Conservation (phyloP, 1,284 basidiomycete species). For the Mycosarcoma maydis region DNA sequence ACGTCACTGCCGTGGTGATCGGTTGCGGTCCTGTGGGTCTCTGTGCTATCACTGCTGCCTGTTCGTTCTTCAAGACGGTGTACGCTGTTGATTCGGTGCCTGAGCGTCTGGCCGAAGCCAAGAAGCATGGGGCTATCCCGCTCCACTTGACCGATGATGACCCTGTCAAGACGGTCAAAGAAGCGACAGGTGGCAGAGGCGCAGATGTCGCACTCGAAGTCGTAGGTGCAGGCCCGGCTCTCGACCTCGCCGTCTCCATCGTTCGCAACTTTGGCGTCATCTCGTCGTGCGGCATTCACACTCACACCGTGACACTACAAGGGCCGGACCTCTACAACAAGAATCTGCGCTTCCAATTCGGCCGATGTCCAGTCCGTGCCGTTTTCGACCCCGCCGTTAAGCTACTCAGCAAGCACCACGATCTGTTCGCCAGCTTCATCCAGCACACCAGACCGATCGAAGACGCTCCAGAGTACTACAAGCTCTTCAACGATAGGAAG, state of each 20-base stretch:
- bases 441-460: conserved; percentile 58
- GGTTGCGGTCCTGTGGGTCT: conserved; percentile 70
- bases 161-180: conserved; percentile 40
- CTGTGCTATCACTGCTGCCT: conserved; percentile 68
- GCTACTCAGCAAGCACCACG: conserved; percentile 52
- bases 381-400: conserved; percentile 59
- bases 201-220: conserved; percentile 73
- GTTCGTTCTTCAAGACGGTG: conserved; percentile 66
- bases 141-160: conserved; percentile 54
- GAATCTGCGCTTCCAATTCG: conserved; percentile 79
- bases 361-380: conserved; percentile 77
- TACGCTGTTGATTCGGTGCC: conserved; percentile 65
- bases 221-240: conserved; percentile 79
- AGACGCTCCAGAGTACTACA: conserved; percentile 61
- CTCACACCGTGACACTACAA: conserved; percentile 63
- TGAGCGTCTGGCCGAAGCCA: conserved; percentile 63
- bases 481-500: conserved; percentile 57
- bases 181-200: conserved; percentile 66
- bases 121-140: conserved; percentile 61
- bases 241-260: conserved; percentile 79
- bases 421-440: conserved; percentile 61
- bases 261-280: conserved; percentile 83
- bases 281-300: conserved; percentile 78
- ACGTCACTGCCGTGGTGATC: conserved; percentile 55
- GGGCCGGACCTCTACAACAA: conserved; percentile 78